Conservation (phyloP, 2,329 filamentous ascomycete genomes). For the Fusarium equiseti region DNA sequence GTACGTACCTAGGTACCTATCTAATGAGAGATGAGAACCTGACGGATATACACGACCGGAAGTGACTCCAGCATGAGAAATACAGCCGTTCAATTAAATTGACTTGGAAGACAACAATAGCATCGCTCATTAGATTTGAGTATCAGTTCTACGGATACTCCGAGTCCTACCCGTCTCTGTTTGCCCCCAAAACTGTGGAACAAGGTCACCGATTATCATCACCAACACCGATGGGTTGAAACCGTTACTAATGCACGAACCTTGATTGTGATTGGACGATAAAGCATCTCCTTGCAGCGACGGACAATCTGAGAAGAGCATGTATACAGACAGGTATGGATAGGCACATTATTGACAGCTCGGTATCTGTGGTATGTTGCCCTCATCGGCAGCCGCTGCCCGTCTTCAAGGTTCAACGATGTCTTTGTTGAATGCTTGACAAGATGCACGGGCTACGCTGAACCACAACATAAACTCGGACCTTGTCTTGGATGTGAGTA, state of each 20-base stretch:
- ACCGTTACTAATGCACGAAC: slow-evolving; percentile 8
- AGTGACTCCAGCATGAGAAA: background rate
- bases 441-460: background rate
- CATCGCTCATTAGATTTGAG: background rate
- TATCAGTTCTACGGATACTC: background rate
- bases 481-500: background rate
- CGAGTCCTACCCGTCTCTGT: background rate
- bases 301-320: background rate
- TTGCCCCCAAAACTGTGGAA: background rate
- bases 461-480: background rate
- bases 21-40: background rate
- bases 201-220: slow-evolving; percentile 7
- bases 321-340: background rate
- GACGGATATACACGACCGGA: too few species aligned
- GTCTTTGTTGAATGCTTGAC: background rate
- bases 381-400: background rate
- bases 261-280: background rate
- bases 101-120: background rate
- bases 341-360: background rate
- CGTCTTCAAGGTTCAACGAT: background rate
- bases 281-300: slow-evolving; percentile 2
- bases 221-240: slow-evolving; percentile 10
- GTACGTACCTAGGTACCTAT: background rate
- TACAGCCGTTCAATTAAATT: background rate
- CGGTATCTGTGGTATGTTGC: background rate